Base-by-base conservation (phyloP, 106 monocot species). In the Platanthera zijinensis region DNA sequence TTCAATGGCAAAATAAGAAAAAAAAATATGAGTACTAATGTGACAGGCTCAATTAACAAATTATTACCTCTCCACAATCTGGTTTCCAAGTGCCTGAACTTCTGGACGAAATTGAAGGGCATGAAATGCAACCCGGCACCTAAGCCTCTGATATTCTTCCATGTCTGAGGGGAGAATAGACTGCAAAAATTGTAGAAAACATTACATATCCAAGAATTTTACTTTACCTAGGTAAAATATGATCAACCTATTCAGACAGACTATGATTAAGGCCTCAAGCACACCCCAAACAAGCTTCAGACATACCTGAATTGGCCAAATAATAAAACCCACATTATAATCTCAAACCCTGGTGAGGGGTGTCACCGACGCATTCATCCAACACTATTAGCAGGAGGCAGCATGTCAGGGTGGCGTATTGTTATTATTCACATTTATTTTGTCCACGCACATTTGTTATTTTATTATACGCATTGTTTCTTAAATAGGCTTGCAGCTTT, bases 41-140 rank as follows among this genome's bases (percentile, higher is more conserved):
- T 10, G 12, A 5, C 12, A 39, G 32, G 12, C 67, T 22, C 30
- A 6, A 28, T 19, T 21, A 74, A 50, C 25, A 83, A 28, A 21
- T 30, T 19, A 28, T 13, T 82, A 89, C 95, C 92, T 95, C 28
- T 82, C 79, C 30, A 96, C 80, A 8, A 96, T 92, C 78, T 53
- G 80, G 46, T 84, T 87, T 18, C 90, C 92, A 79, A 92, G 88
- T 32, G 85, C 85, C 30, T 79, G 84, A 77, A 96, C 85, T 78
- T 96, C 90, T 49, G 83, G 76, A 17, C 90, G 90, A 71, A 96
- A 96, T 48, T 92, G 88, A 80, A 96, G 86, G 69, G 92, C 92
- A 84, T 85, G 85, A 79, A 96, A 96, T 12, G 92, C 92, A 80
- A 92, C 95, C 72, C 95, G 81, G 79, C 95, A 96, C 83, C 95